Evolutionary conservation across 2,329 filamentous ascomycete genomes (phyloP), one percentile per base, ranked within the genome.

Genomic region (Tolypocladium cylindrosporum): DNA sequence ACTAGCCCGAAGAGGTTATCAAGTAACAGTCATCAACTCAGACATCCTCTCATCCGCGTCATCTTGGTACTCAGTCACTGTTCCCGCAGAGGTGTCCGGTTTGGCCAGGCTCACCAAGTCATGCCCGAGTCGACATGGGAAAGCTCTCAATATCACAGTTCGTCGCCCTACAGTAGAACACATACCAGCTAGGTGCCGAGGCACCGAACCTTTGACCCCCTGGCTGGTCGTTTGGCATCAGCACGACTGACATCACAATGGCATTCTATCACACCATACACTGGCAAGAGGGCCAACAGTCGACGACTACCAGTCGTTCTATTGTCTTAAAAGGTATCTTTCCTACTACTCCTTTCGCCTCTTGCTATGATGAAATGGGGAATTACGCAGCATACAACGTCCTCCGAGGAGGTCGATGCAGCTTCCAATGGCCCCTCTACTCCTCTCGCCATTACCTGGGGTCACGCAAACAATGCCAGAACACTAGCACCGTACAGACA

Each of bases 311-410:
- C 10, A 52, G 34, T 36, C 31, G 31, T 4, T 54, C 41, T 39
- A 57, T 55, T 45, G 55, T 34, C 48, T 51, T 55, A 45, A 57
- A 55, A 53, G 40, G 19, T 37, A 31, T 56, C 42, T 63, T 67
- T 65, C 66, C 63, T 69, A 67, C 69, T 71, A 68, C 62, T 63
- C 69, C 64, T 60, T 71, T 71, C 69, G 69, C 69, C 69, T 66
- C 64, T 64, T 67, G 67, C 68, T 69, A 69, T 69, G 64, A 66
- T 64, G 60, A 61, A 63, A 64, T 59, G 61, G 63, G 61, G 61
- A 64, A 62, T 62, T 66, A 65, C 65, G 60, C 64, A 55, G 59
- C 63, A 63, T 61, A 58, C 57, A 64, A 63, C 63, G 57, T 61
- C 58, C 59, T 58, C 59, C 59, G 57, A 57, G 60, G 62, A 61